A percentile compares a stretch with the other conserved stretches of the same genome.
These are phyloP conservation scores for Eimeria necatrix DNA, from an alignment of 169 alveolate genomes.

Conservation along the genomic window DNA sequence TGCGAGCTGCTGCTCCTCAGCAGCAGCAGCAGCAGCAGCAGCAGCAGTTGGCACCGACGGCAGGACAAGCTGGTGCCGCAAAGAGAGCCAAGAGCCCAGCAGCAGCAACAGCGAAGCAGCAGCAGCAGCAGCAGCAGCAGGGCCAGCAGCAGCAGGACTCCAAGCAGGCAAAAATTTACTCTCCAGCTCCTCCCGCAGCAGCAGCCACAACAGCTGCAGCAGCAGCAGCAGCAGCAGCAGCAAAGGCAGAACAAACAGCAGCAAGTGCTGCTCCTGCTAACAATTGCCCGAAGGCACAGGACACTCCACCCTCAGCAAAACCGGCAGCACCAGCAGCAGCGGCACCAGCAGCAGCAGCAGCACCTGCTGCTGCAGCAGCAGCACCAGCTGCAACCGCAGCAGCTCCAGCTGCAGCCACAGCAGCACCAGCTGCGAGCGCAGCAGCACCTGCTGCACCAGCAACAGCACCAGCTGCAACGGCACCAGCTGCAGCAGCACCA, in stretches of 20 bases:
- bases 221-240: background rate
- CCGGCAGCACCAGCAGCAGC: background rate
- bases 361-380: background rate
- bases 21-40: slow-evolving; percentile 36
- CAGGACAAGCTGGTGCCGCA: too few relatives aligned
- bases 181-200: too few relatives aligned
- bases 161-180: background rate
- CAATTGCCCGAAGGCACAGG: too few relatives aligned
- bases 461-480: background rate
- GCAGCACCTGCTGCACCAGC: background rate
- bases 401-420: slow-evolving; percentile 22
- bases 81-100: too few relatives aligned
- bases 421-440: slow-evolving; percentile 23
- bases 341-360: background rate
- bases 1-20: background rate
- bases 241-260: background rate
- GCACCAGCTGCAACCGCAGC: background rate
- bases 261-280: too few relatives aligned
- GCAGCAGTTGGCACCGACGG: slow-evolving; percentile 13
- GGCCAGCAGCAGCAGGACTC: background rate
- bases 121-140: background rate
- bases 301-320: background rate
- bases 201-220: too few relatives aligned
- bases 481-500: slow-evolving; percentile 41
- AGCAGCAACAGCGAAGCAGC: too few relatives aligned